A percentile compares a stretch with the other conserved stretches of the same genome.
Evolutionary conservation across 345 rosid species (phyloP).

Genomic region (Gossypium turneri): DNA sequence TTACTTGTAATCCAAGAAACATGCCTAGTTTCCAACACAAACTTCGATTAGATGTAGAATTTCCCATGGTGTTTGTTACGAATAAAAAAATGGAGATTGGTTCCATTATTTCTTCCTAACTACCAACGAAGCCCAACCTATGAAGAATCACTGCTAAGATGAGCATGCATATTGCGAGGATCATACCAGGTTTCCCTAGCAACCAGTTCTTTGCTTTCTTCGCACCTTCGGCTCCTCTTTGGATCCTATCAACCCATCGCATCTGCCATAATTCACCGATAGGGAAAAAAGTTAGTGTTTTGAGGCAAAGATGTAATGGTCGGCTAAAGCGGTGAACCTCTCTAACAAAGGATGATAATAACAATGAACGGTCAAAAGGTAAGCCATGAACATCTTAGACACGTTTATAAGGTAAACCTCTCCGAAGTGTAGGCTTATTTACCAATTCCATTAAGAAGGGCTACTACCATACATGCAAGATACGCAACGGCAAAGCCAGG

Average conservation of each 20-base stretch:
- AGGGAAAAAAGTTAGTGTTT: not conserved
- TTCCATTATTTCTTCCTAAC: constrained; percentile 25
- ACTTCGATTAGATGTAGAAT: not conserved
- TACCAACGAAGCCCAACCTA: constrained; percentile 77
- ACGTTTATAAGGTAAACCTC: not conserved
- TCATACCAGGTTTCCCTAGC: constrained; percentile 78
- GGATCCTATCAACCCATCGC: constrained; percentile 85
- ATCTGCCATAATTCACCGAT: constrained; percentile 44
- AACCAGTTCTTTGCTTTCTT: constrained; percentile 92
- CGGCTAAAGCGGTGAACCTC: not conserved
- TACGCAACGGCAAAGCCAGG: too few species aligned
- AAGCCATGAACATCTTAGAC: not conserved
- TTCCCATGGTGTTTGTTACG: not conserved
- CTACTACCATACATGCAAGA: not conserved
- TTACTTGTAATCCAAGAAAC: not conserved
- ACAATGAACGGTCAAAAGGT: not conserved
- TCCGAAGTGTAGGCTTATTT: not conserved
- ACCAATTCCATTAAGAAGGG: not conserved
- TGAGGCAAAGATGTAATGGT: not conserved
- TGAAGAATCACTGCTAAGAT: constrained; percentile 75
- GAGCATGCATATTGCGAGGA: constrained; percentile 76
- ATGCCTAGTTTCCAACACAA: constrained; percentile 6
- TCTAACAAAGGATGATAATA: not conserved
- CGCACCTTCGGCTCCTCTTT: constrained; percentile 67
- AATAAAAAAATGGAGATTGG: not conserved